Conservation (phyloP, 441 rosid species). For the Erodium trifolium region DNA sequence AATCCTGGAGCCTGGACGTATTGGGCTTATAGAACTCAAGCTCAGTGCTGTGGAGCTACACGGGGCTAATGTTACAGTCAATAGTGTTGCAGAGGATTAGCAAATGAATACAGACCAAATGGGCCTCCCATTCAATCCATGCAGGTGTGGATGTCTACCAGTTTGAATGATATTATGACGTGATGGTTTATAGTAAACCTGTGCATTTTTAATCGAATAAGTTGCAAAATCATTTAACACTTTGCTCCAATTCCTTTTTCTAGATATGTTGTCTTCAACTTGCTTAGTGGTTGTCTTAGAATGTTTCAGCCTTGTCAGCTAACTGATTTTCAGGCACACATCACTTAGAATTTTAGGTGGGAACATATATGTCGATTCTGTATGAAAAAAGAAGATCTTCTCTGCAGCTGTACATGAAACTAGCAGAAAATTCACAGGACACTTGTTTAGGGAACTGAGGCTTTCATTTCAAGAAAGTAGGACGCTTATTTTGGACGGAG, state of each 20-base stretch:
- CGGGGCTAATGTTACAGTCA: slow-evolving; percentile 50
- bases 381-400: background rate
- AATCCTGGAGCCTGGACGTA: slow-evolving; percentile 77
- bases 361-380: background rate
- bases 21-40: slow-evolving; percentile 76
- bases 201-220: too few species aligned
- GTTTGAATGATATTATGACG: slow-evolving; percentile 40
- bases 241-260: background rate
- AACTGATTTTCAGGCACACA: background rate
- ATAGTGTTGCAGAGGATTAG: slow-evolving; percentile 56
- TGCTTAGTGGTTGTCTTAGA: background rate
- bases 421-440: background rate
- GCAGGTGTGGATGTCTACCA: too few species aligned
- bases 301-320: background rate
- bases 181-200: slow-evolving; percentile 19
- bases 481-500: too few species aligned
- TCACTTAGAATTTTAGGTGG: background rate
- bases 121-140: slow-evolving; percentile 26
- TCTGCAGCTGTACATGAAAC: background rate
- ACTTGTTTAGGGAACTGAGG: too few species aligned
- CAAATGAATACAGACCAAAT: slow-evolving; percentile 37
- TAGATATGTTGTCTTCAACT: background rate
- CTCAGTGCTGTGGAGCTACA: slow-evolving; percentile 59
- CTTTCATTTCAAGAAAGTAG: too few species aligned
- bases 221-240: too few species aligned